Conservation (phyloP, 2,329 filamentous ascomycete species). For the Diplodia mutila region DNA sequence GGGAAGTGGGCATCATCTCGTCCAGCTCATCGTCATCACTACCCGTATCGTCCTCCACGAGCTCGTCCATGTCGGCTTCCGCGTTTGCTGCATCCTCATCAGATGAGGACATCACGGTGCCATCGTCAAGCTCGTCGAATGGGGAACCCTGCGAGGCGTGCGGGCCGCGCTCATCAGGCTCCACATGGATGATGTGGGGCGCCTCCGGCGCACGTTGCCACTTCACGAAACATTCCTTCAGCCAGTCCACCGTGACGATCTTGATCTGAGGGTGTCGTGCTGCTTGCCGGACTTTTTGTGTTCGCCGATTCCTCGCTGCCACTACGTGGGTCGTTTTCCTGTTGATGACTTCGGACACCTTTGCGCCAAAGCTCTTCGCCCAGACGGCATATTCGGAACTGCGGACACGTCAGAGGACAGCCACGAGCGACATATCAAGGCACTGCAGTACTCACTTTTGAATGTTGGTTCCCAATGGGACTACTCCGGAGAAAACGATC, state of each 20-base stretch:
- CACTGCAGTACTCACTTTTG: constrained; percentile 52
- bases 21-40: constrained; percentile 36
- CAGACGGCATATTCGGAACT: constrained; percentile 84
- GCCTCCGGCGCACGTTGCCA: constrained; percentile 82
- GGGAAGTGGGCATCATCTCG: constrained; percentile 20
- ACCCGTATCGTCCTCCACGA: constrained; percentile 38
- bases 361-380: constrained; percentile 82
- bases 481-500: constrained; percentile 87
- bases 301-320: constrained; percentile 71
- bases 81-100: constrained; percentile 51
- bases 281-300: constrained; percentile 88
- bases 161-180: constrained; percentile 62
- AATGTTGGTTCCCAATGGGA: constrained; percentile 79
- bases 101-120: constrained; percentile 43
- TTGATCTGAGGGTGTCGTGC: constrained; percentile 78
- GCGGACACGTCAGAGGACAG: background rate
- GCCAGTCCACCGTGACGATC: constrained; percentile 91
- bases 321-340: constrained; percentile 69
- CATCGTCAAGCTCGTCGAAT: constrained; percentile 43
- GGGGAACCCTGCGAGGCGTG: constrained; percentile 34
- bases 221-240: constrained; percentile 79
- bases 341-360: constrained; percentile 62
- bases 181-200: constrained; percentile 77
- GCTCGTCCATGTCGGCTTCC: constrained; percentile 28
- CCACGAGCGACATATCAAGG: background rate